Evolutionary conservation across 1,284 basidiomycete genomes (phyloP).

Genomic region (Vanrija pseudolonga): DNA sequence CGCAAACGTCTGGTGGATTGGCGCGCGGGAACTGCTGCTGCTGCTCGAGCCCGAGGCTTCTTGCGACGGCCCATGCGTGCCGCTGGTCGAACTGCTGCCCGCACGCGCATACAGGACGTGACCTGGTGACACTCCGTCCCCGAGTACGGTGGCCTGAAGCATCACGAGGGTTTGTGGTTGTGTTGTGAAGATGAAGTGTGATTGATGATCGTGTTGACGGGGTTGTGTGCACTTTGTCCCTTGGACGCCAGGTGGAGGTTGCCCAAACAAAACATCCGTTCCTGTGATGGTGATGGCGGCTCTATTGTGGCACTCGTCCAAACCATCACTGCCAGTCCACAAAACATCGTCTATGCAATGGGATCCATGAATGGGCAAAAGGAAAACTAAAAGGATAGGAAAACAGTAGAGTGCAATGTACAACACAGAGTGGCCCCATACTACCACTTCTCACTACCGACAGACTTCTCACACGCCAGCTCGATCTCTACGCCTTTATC

Average conservation of each 20-base stretch:
- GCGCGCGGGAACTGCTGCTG: too few species aligned
- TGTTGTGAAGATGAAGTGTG: not conserved
- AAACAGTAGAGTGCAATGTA: not conserved
- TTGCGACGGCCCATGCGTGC: not conserved
- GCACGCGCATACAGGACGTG: constrained; percentile 17
- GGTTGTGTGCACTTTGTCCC: not conserved
- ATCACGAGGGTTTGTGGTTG: not conserved
- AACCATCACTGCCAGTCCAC: not conserved
- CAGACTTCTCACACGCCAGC: not conserved
- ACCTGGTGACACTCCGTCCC: constrained; percentile 28
- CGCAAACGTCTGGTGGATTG: too few species aligned
- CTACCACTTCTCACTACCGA: constrained; percentile 4
- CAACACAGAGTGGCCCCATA: constrained; percentile 1
- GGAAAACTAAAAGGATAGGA: constrained; percentile 1
- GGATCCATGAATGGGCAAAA: constrained; percentile 4
- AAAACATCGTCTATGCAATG: not conserved
- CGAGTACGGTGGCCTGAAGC: constrained; percentile 27
- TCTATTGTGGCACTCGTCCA: not conserved
- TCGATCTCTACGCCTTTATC: constrained; percentile 26
- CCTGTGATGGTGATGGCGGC: too few species aligned
- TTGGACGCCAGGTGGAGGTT: not conserved
- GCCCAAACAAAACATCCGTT: not conserved
- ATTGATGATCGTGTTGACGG: not conserved
- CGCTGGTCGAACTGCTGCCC: constrained; percentile 3
- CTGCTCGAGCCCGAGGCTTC: too few species aligned